These are phyloP conservation scores for Nitzschia sp. DNA, from an alignment of 108 stramenopile genomes.

Conservation along the genomic window DNA sequence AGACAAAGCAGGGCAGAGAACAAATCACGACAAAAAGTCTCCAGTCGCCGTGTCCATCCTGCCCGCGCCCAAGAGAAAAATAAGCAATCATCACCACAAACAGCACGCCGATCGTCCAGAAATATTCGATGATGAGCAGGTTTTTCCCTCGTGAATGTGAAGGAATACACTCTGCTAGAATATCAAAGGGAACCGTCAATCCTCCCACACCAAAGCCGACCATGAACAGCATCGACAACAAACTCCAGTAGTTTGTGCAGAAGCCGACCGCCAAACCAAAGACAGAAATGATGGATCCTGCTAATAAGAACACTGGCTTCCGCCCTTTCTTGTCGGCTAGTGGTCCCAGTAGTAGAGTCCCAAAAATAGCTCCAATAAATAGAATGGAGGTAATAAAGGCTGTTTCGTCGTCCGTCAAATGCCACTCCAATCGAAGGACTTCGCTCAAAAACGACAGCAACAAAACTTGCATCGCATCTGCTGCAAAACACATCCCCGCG, in stretches of 20 bases:
- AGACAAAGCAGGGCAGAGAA: conserved; percentile 60
- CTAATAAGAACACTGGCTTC: conserved; percentile 66
- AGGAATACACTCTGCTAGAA: conserved; percentile 78
- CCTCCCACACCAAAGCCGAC: conserved; percentile 76
- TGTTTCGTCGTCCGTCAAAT: conserved; percentile 51
- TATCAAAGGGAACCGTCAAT: conserved; percentile 76
- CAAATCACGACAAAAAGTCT: conserved; percentile 63
- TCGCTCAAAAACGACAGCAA: conserved; percentile 69
- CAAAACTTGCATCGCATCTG: conserved; percentile 83
- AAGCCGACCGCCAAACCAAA: conserved; percentile 64
- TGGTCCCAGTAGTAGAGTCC: conserved; percentile 75
- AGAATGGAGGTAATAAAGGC: conserved; percentile 64
- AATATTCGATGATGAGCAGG: conserved; percentile 73
- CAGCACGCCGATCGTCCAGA: conserved; percentile 80
- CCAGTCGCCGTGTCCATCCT: conserved; percentile 42
- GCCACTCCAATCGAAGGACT: conserved; percentile 70
- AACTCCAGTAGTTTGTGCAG: conserved; percentile 43
- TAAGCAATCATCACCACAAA: conserved; percentile 67
- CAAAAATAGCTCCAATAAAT: conserved; percentile 77
- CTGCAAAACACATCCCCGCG: conserved; percentile 81
- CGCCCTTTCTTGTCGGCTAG: conserved; percentile 78
- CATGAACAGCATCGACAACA: conserved; percentile 55
- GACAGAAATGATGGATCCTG: conserved; percentile 55
- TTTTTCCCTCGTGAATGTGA: conserved; percentile 48
- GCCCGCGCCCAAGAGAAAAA: conserved; percentile 39